Base-by-base conservation (phyloP, 768 basidiomycete genomes). In the Rhodotorula diobovata region DNA sequence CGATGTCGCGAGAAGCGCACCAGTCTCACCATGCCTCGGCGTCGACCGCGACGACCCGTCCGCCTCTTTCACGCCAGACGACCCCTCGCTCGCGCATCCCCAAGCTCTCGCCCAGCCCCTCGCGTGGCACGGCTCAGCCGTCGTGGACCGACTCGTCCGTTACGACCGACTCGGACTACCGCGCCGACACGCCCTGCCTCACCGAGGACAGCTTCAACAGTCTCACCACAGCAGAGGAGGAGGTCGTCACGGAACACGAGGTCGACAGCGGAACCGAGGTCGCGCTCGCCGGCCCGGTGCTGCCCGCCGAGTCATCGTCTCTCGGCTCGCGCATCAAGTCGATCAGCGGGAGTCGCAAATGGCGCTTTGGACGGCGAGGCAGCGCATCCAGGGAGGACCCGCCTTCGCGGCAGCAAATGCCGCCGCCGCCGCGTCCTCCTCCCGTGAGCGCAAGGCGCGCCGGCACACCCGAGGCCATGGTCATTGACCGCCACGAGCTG, bases 161-260 rank as follows among this genome's bases (percentile, higher is more conserved):
- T 41, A 50, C 55, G 23, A 63, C 60, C 46, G 55, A 63, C 63
- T 55, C 57, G 39, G 55, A 57, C 30, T 32, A n/a, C 34, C 54
- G 67, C 18, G 61, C 67, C 0, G 46, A 61, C 0, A 66, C 67
- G 9, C 71, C 71, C 1, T 50, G 57, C n/a, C 39, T 73, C 8
- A 68, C 59, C 10, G 71, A 68, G 15, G 70, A 67, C 60, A 71
- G 70, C 43, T 48, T 66, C 18, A 23, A 45, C 32, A 62, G 60
- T 55, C 56, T 71, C 20, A 59, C 57, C 2, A 46, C 61, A 4
- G 65, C 63, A 16, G 62, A 65, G 23, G 59, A 65, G 16, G 59
- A 61, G 59, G 9, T 46, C 30, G 43, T 28, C 30, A 61, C 45
- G 23, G 48, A 50, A 28, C 48, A 25, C 16, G 64, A 57, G 46